Evolutionary conservation across 2,329 filamentous ascomycete genomes (phyloP).

Genomic region (Taxawa tesnikishii): DNA sequence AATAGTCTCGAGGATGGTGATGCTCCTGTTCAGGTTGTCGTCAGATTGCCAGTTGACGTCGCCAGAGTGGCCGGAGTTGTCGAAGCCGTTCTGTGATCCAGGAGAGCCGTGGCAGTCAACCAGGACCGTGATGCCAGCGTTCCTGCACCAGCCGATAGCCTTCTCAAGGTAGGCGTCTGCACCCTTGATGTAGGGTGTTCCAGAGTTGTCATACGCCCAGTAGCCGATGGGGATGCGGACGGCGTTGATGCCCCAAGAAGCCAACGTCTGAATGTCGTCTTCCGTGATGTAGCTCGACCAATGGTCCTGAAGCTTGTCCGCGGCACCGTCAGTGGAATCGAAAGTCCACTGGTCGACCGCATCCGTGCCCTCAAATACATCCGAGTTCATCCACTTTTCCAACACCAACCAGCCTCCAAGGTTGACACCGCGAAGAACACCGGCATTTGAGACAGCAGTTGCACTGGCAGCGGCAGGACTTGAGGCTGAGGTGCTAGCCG

Average conservation of each 20-base stretch:
- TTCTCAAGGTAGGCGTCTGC: slow-evolving; percentile 34
- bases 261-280: slow-evolving; percentile 29
- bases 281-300: slow-evolving; percentile 28
- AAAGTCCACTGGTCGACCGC: slow-evolving; percentile 27
- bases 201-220: slow-evolving; percentile 36
- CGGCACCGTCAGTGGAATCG: slow-evolving; percentile 22
- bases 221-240: slow-evolving; percentile 42
- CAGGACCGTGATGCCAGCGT: slow-evolving; percentile 32
- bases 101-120: slow-evolving; percentile 66
- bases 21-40: slow-evolving; percentile 19
- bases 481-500: background rate
- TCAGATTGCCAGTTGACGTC: slow-evolving; percentile 8
- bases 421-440: slow-evolving; percentile 21
- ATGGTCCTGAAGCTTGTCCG: slow-evolving; percentile 20
- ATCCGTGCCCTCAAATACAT: slow-evolving; percentile 20
- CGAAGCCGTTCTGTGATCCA: slow-evolving; percentile 41
- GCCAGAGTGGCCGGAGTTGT: slow-evolving; percentile 10
- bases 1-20: slow-evolving; percentile 25
- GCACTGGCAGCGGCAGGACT: slow-evolving; percentile 1
- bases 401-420: slow-evolving; percentile 25
- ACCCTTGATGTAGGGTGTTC: slow-evolving; percentile 33
- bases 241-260: slow-evolving; percentile 24
- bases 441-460: slow-evolving; percentile 2
- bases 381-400: slow-evolving; percentile 22
- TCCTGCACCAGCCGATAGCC: slow-evolving; percentile 9